Base-by-base conservation (phyloP, 139 green algal species). In the Nannochloris sp. region DNA sequence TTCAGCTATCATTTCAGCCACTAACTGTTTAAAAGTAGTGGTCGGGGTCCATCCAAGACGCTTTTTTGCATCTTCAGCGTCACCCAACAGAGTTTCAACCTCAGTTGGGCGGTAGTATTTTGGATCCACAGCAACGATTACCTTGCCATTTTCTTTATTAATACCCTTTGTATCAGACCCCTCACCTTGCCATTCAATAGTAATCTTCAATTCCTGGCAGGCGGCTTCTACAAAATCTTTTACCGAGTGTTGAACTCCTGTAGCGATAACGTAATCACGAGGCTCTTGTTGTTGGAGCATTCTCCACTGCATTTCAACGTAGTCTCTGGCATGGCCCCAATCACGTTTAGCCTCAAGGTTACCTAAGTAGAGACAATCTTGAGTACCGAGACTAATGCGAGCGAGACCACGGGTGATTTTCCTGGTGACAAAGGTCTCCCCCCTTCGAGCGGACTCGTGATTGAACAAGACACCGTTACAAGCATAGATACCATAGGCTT, bases 391-490 rank as follows among this genome's bases (percentile, higher is more conserved):
- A 56, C 83, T 83, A 60, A 89, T 89, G 30, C 69, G 65, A 4
- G 83, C 84, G 10, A 72, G 66, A 31, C 68, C 81, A 37, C 75
- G 70, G 3, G 83, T 87, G 53, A 90, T 84, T 72, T 93, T 93
- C 48, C 86, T 74, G 6, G 86, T 93, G 7, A 93, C 86, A 64
- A 93, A 93, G 15, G 73, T 89, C 67, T 89, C 81, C 39, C 86
- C 86, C 64, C 86, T 80, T 6, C 79, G 71, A 10, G 86, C 84
- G 1, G 69, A 83, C 71, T 93, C 86, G 67, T 93, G 86, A 72
- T 93, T 93, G 79, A 93, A 93, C 23, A 93, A 78, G 42, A 93
- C 86, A 54, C 86, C 86, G 67, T 90, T 90, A 73, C 81, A 87
- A 46, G 76, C 79, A 58, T 81, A 89, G 66, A 91, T 89, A 57